Evolutionary conservation across 306 rosid species (phyloP).

Genomic region (Trichosanthes cucumerina): DNA sequence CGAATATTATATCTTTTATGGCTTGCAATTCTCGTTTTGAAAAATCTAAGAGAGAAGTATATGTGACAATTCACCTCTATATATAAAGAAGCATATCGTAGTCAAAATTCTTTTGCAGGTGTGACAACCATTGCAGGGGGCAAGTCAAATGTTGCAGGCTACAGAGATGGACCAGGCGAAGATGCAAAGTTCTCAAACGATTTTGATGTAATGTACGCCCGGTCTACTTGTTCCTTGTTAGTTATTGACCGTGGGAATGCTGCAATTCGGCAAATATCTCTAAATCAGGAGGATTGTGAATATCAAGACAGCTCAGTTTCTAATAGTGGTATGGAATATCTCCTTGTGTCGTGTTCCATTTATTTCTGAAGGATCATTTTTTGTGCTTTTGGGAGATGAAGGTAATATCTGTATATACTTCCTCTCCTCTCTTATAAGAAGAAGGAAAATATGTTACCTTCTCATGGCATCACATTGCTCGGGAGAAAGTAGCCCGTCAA

Average conservation of each 20-base stretch:
- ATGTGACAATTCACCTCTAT: background rate
- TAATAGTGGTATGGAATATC: conserved; percentile 49
- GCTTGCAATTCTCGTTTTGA: background rate
- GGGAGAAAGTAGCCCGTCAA: background rate
- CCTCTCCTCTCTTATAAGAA: background rate
- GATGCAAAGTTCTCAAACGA: conserved; percentile 93
- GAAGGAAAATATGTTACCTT: background rate
- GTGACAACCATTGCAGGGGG: conserved; percentile 98
- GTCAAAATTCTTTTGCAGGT: conserved; percentile 33
- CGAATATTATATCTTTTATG: background rate
- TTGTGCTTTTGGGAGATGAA: background rate
- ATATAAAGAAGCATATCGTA: background rate
- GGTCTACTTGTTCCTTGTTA: conserved; percentile 83
- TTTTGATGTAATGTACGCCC: conserved; percentile 76
- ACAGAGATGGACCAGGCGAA: conserved; percentile 94
- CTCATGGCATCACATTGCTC: background rate
- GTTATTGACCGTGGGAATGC: conserved; percentile 96
- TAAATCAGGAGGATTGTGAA: conserved; percentile 79
- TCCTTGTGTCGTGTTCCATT: background rate
- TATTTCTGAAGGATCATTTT: background rate
- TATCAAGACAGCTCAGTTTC: conserved; percentile 66
- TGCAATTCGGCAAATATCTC: conserved; percentile 84
- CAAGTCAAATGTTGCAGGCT: conserved; percentile 80
- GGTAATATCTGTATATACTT: background rate
- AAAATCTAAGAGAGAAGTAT: background rate